These are phyloP conservation scores for Pestalotiopsis sp. DNA, from an alignment of 2,329 filamentous ascomycete genomes.

Conservation along the genomic window DNA sequence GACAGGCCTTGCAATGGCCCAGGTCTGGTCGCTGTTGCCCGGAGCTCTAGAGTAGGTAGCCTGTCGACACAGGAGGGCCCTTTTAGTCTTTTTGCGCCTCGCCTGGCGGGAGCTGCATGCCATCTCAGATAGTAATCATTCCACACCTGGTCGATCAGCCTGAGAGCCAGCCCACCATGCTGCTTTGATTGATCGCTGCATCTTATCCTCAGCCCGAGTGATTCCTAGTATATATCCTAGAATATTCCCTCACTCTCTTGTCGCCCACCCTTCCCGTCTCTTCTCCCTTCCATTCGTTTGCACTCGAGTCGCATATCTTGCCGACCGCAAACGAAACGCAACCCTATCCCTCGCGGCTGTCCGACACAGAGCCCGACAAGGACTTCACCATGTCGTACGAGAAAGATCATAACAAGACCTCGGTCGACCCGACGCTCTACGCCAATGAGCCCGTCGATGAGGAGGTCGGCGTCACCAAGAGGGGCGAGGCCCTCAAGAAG, in stretches of 20 bases:
- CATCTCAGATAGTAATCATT: no score
- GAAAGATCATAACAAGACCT: slow-evolving; percentile 24
- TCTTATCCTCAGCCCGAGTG: not conserved
- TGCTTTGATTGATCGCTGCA: not conserved
- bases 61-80: not conserved
- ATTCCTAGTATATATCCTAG: slow-evolving; percentile 10
- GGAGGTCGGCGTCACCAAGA: slow-evolving; percentile 37
- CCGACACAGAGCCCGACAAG: not conserved
- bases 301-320: not conserved
- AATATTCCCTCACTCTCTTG: slow-evolving; percentile 2
- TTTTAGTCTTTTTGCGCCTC: not conserved
- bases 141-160: not conserved
- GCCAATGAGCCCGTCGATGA: slow-evolving; percentile 27
- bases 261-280: not conserved
- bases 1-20: not conserved
- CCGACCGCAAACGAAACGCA: not conserved
- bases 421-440: slow-evolving; percentile 19
- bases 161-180: not conserved
- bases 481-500: slow-evolving; percentile 33
- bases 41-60: not conserved
- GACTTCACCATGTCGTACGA: slow-evolving; percentile 24
- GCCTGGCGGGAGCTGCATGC: no score
- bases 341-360: not conserved
- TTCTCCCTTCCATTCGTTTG: not conserved
- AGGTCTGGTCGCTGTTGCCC: not conserved